Percentiles rank a stretch among this genome's conserved stretches.
Evolutionary conservation across 2,329 filamentous ascomycete species (phyloP).

Genomic region (Fusarium proliferatum): DNA sequence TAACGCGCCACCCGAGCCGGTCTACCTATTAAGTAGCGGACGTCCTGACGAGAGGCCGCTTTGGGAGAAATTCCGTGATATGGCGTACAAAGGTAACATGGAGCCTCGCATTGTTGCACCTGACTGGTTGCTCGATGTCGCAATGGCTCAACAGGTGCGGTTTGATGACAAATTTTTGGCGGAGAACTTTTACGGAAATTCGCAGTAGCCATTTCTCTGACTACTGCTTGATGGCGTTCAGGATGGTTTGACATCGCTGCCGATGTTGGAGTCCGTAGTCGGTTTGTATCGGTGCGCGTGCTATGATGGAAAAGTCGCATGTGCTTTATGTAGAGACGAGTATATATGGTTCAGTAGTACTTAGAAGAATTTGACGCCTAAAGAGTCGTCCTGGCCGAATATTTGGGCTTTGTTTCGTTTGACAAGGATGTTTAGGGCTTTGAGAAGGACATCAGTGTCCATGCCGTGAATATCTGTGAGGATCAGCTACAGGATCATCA

Average conservation of each 20-base stretch:
- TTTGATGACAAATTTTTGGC: conserved; percentile 72
- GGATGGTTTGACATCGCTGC: conserved; percentile 13
- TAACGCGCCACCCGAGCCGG: conserved; percentile 71
- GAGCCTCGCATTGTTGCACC: conserved; percentile 81
- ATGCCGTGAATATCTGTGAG: conserved; percentile 83
- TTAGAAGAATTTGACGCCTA: conserved; percentile 97
- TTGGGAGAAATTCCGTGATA: conserved; percentile 82
- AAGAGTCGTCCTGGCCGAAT: conserved; percentile 87
- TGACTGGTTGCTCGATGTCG: conserved; percentile 91
- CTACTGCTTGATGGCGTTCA: conserved; percentile 37
- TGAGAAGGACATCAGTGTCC: conserved; percentile 82
- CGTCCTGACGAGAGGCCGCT: conserved; percentile 75
- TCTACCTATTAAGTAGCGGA: conserved; percentile 83
- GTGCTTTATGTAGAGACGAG: conserved; percentile 33
- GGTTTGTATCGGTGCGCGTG: background rate
- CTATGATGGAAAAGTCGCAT: conserved; percentile 16
- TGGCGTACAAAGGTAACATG: conserved; percentile 83
- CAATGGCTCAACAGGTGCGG: conserved; percentile 86
- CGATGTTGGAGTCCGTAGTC: conserved; percentile 19
- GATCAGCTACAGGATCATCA: conserved; percentile 12
- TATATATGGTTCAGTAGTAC: conserved; percentile 11
- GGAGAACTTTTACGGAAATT: conserved; percentile 54
- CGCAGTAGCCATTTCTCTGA: conserved; percentile 17
- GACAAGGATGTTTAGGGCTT: conserved; percentile 82
- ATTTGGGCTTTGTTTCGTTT: conserved; percentile 93